These are phyloP conservation scores for Aspergillus sp. DNA, from an alignment of 2,329 filamentous ascomycete genomes.

Conservation along the genomic window DNA sequence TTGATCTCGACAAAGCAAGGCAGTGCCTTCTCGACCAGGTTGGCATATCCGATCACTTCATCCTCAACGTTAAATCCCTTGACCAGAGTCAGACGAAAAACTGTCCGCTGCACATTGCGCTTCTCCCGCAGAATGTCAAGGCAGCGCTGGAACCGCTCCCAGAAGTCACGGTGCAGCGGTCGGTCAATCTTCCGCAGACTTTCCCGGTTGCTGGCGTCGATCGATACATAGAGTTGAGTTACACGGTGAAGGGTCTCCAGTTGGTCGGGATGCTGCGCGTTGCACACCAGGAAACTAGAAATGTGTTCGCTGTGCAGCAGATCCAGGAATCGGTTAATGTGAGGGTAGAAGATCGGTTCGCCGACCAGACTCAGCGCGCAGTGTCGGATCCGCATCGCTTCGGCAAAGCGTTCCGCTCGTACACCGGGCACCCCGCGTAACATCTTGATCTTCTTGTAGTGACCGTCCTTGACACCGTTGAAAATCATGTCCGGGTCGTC, in stretches of 20 bases:
- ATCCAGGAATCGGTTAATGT: conserved; percentile 85
- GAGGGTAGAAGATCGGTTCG: conserved; percentile 97
- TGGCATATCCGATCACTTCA: conserved; percentile 82
- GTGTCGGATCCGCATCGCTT: conserved; percentile 88
- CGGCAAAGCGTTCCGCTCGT: conserved; percentile 80
- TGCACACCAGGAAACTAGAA: conserved; percentile 92
- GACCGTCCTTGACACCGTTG: conserved; percentile 77
- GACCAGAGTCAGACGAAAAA: conserved; percentile 89
- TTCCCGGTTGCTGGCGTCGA: conserved; percentile 87
- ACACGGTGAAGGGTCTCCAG: conserved; percentile 74
- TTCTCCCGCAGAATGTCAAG: conserved; percentile 81
- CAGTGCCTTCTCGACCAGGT: conserved; percentile 75
- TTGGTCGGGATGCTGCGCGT: conserved; percentile 91
- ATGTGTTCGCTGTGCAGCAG: conserved; percentile 82
- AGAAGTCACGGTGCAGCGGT: conserved; percentile 90
- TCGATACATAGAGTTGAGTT: conserved; percentile 93
- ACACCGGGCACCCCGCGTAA: conserved; percentile 90
- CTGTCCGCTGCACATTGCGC: conserved; percentile 79
- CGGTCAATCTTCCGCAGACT: conserved; percentile 82
- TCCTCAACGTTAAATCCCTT: conserved; percentile 98
- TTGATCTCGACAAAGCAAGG: conserved; percentile 95
- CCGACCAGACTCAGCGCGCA: conserved; percentile 89
- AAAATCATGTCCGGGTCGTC: conserved; percentile 89
- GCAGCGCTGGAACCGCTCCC: conserved; percentile 89
- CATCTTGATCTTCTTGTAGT: conserved; percentile 98